phyloP scores from a whole-genome alignment of 495 filamentous ascomycete species.

The Aspergillus mulundensis region DNA sequence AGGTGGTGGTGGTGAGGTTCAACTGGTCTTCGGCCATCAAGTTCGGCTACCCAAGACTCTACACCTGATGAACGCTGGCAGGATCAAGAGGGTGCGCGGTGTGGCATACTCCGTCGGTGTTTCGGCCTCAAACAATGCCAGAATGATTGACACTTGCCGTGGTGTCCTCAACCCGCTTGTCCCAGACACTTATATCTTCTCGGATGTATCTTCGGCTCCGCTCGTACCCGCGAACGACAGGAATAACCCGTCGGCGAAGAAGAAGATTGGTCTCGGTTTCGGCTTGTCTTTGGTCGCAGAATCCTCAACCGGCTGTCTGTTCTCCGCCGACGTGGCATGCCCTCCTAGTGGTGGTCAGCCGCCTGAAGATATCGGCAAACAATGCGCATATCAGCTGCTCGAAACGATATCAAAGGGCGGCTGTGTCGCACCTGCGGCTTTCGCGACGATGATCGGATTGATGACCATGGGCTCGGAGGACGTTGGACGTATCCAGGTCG shows the following conservation, averaged over 20 bases:
- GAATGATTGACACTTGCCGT: conserved; percentile 88
- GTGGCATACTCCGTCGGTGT: conserved; percentile 92
- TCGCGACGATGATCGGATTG: conserved; percentile 68
- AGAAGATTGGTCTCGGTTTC: conserved; percentile 79
- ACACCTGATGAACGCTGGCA: conserved; percentile 78
- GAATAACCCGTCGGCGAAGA: conserved; percentile 56
- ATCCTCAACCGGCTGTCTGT: conserved; percentile 77
- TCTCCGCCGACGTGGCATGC: conserved; percentile 79
- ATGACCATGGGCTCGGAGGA: conserved; percentile 94
- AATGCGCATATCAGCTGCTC: conserved; percentile 84
- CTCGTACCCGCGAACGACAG: conserved; percentile 60
- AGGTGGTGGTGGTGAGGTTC: conserved; percentile 87
- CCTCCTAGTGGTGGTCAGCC: conserved; percentile 75
- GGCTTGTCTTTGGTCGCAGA: conserved; percentile 88
- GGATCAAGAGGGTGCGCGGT: conserved; percentile 84
- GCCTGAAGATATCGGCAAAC: conserved; percentile 84
- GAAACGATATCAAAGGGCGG: conserved; percentile 79
- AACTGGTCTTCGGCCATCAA: conserved; percentile 87
- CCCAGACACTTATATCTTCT: conserved; percentile 82
- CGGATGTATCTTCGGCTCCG: conserved; percentile 70
- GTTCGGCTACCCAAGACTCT: conserved; percentile 90
- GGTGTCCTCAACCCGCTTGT: conserved; percentile 82
- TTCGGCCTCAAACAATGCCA: conserved; percentile 82
- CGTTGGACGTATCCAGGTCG: conserved; percentile 58
- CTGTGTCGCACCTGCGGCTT: conserved; percentile 66